Base-by-base conservation (phyloP, 345 rosid genomes). In the Brassica incana region DNA sequence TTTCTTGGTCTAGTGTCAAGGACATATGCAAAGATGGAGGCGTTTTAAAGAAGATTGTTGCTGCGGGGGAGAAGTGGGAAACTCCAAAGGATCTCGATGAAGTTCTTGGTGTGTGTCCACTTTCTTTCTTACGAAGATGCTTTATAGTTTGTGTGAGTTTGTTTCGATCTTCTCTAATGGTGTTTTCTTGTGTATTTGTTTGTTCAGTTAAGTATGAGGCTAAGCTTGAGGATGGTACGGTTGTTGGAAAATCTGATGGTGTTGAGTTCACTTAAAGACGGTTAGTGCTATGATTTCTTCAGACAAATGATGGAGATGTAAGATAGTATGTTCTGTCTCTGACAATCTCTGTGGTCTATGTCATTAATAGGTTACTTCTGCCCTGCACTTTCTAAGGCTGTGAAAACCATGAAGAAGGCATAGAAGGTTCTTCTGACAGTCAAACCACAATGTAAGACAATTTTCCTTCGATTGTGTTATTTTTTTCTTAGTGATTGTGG, bases 21-120 rank as follows among this genome's bases (percentile, higher is more conserved):
- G 98, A 93, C 64, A 90, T 91, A 45, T 93, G 95, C 83, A 88
- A 87, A 79, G 97, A 93, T 76, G 98, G 98, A 63, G 98, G 98
- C 4, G 76, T 93, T 64, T 83, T 93, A 61, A 93, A 93, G 83
- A 93, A 93, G 59, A 86, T 93, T 48, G 78, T 91, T 40, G 74
- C 71, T 23, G 90, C 58, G 35, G 98, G 94, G 77, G 91, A 90
- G 43, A 91, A 91, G 80, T 91, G 91, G 95, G 97, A 90, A 52
- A 91, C 66, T 15, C 98, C 98, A 0, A 91, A 90, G 82, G 98
- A 88, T 61, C 91, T 72, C 2, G 94, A 93, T 80, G 95, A 93
- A 87, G 98, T 93, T 10, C 56, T 85, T n/a, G 98, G 97, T 92
- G 36, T 36, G 63, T 56, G 9, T 60, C 54, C 15, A 59, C 45